A percentile compares a stretch with the other conserved stretches of the same genome.
These are phyloP conservation scores for Trichoderma breve DNA, from an alignment of 2,329 filamentous ascomycete species.

Conservation along the genomic window DNA sequence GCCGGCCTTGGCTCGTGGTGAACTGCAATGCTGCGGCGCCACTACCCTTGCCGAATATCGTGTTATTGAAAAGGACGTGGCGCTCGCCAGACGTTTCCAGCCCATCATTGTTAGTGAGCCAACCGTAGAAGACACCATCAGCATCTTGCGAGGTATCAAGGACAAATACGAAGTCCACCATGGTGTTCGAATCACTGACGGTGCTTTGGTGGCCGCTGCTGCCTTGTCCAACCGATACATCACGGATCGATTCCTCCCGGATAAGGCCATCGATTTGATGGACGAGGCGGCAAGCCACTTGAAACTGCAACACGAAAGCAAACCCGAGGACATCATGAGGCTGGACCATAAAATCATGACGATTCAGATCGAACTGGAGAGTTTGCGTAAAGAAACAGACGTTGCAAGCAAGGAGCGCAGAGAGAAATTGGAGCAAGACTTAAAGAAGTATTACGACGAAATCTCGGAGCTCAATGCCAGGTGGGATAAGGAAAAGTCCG, in stretches of 20 bases:
- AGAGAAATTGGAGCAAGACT: constrained; percentile 75
- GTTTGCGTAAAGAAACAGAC: constrained; percentile 89
- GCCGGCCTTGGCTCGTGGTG: constrained; percentile 86
- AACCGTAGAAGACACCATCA: constrained; percentile 87
- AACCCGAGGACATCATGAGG: constrained; percentile 89
- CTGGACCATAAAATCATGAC: constrained; percentile 96
- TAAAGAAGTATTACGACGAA: constrained; percentile 76
- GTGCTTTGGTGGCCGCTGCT: constrained; percentile 85
- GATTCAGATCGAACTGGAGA: constrained; percentile 94
- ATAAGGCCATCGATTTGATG: constrained; percentile 96
- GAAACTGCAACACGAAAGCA: constrained; percentile 91
- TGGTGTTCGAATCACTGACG: constrained; percentile 90
- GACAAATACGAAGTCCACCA: constrained; percentile 98
- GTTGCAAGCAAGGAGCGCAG: constrained; percentile 82
- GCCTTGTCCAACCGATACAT: constrained; percentile 95
- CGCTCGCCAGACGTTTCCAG: constrained; percentile 87
- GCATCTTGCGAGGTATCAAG: constrained; percentile 93
- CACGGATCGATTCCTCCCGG: constrained; percentile 90
- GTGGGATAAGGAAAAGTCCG: constrained; percentile 86
- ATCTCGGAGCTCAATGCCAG: constrained; percentile 70
- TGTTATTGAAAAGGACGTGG: constrained; percentile 92
- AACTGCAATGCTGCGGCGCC: constrained; percentile 91
- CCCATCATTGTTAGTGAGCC: constrained; percentile 93
- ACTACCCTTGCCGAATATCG: constrained; percentile 93
- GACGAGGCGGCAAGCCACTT: constrained; percentile 92